These are phyloP conservation scores for Pneumocystis sp. DNA, from an alignment of 1,139 yeast species.

Conservation along the genomic window DNA sequence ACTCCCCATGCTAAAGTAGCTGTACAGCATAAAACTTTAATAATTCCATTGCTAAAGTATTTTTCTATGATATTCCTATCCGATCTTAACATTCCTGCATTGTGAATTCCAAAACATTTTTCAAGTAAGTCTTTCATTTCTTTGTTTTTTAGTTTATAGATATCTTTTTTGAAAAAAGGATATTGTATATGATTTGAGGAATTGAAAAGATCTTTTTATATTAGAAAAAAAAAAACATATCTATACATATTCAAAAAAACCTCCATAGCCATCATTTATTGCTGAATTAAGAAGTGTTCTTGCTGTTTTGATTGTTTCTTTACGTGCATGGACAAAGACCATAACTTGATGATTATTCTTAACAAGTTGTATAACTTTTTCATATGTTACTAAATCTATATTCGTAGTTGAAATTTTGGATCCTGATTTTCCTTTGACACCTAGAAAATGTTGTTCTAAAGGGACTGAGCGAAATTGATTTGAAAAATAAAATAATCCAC, in stretches of 20 bases:
- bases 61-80: conserved; percentile 84
- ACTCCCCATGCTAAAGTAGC: conserved; percentile 99
- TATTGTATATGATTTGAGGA: conserved; percentile 36
- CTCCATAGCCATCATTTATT: conserved; percentile 36
- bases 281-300: conserved; percentile 59
- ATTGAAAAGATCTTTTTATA: conserved; percentile 36
- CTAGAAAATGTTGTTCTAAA: conserved; percentile 70
- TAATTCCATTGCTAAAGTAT: conserved; percentile 72
- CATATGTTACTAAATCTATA: conserved; percentile 62
- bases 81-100: conserved; percentile 89
- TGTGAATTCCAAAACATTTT: conserved; percentile 83
- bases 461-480: conserved; percentile 92
- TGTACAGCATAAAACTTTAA: conserved; percentile 85
- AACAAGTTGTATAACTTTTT: conserved; percentile 55
- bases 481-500: conserved; percentile 89
- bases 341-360: conserved; percentile 72
- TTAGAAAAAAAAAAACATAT: background rate
- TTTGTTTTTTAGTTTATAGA: conserved; percentile 57
- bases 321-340: conserved; percentile 93
- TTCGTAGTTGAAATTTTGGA: conserved; percentile 58
- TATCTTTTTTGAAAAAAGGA: conserved; percentile 45
- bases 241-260: conserved; percentile 3
- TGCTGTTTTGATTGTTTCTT: conserved; percentile 79
- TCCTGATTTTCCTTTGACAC: conserved; percentile 77
- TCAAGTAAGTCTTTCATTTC: conserved; percentile 72